Conservation (phyloP, 495 filamentous ascomycete species). For the Aspergillus panamensis region DNA sequence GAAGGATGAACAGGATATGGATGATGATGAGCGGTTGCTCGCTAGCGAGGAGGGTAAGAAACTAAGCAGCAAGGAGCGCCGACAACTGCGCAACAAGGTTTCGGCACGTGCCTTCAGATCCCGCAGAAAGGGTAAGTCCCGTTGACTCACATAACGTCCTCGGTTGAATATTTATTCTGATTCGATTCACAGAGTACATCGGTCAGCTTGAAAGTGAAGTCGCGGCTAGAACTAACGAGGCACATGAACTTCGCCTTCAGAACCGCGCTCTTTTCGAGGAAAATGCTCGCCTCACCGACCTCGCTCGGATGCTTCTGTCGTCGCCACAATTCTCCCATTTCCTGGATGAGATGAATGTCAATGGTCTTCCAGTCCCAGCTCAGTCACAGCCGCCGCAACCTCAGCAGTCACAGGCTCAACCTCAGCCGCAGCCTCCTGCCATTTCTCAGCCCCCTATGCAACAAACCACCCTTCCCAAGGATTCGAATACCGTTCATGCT, state of each 20-base stretch:
- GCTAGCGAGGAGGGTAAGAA: constrained; percentile 98
- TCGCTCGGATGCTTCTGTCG: constrained; percentile 79
- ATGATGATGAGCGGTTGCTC: constrained; percentile 90
- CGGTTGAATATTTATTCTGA: constrained; percentile 41
- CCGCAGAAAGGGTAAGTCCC: constrained; percentile 80
- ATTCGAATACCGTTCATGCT: constrained; percentile 56
- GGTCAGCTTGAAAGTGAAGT: constrained; percentile 85
- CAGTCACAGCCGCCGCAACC: constrained; percentile 34
- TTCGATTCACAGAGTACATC: constrained; percentile 73
- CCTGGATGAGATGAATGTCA: constrained; percentile 65
- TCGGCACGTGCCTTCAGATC: constrained; percentile 95
- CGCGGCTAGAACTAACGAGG: constrained; percentile 65
- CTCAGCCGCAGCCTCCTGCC: constrained; percentile 30
- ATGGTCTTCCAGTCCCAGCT: constrained; percentile 36
- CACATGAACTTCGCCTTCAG: constrained; percentile 64
- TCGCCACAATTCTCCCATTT: constrained; percentile 82
- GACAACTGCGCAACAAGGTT: constrained; percentile 96
- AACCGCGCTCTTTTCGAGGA: constrained; percentile 74
- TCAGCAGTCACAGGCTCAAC: constrained; percentile 32
- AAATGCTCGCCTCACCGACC: constrained; percentile 70
- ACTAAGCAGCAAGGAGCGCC: constrained; percentile 86
- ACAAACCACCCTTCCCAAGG: constrained; percentile 49
- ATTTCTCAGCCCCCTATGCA: constrained; percentile 30
- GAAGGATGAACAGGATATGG: constrained; percentile 98
- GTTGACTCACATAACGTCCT: background rate